Conservation (phyloP, 2,329 filamentous ascomycete species). For the Fusarium mangiferae region DNA sequence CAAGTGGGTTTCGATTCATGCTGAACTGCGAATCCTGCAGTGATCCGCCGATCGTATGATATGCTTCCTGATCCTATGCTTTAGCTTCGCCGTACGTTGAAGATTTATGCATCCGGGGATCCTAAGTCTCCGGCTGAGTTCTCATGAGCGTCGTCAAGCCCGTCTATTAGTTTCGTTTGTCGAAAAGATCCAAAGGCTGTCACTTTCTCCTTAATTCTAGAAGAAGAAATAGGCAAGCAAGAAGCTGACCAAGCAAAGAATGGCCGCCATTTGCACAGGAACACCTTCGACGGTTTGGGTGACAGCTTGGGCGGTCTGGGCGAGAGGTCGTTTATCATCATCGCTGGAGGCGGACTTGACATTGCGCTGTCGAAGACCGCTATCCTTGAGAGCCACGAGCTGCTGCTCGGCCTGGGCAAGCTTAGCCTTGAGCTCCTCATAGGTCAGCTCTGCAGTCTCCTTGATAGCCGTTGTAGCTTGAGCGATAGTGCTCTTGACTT, state of each 20-base stretch:
- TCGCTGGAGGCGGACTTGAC: conserved; percentile 60
- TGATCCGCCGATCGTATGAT: conserved; percentile 12
- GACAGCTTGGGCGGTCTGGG: conserved; percentile 64
- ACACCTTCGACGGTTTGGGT: conserved; percentile 77
- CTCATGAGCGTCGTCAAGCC: conserved; percentile 35
- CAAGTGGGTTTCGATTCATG: neutral
- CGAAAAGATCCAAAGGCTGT: conserved; percentile 13
- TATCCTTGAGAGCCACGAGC: conserved; percentile 76
- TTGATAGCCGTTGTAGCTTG: conserved; percentile 60
- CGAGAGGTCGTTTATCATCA: conserved; percentile 61
- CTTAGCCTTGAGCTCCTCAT: conserved; percentile 75
- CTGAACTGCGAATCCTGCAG: conserved; percentile 17
- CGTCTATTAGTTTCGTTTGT: conserved; percentile 29
- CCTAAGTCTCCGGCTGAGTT: conserved; percentile 19
- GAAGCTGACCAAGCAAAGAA: conserved; percentile 89
- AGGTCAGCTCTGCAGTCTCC: conserved; percentile 54
- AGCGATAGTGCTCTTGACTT: conserved; percentile 46
- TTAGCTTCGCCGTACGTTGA: conserved; percentile 13
- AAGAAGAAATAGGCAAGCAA: conserved; percentile 97
- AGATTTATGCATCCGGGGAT: conserved; percentile 26
- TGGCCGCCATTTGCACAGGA: conserved; percentile 84
- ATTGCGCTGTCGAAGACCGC: conserved; percentile 84
- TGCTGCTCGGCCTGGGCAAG: conserved; percentile 79
- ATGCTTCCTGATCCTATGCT: conserved; percentile 32
- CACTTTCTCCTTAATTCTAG: conserved; percentile 57